Base-by-base conservation (phyloP, 164 flowering plant genomes). In the Aristolochia fimbriata region DNA sequence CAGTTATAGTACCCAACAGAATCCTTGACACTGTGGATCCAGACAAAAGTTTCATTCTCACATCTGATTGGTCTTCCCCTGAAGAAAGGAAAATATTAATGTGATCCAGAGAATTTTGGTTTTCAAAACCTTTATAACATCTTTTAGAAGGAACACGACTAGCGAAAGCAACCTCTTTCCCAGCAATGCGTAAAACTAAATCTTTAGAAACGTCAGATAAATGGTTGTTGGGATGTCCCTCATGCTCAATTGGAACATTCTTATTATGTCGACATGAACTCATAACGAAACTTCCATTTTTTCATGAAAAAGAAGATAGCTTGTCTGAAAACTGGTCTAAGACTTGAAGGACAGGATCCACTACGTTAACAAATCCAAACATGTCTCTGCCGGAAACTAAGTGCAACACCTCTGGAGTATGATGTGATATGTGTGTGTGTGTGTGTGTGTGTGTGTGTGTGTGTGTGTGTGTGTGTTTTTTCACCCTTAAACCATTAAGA, bases 301-400 rank as follows among this genome's bases (percentile, higher is more conserved):
- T 60, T 24, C 37, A 22, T 17, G 66, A 55, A 51, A 68, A 68
- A 58, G 76, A 71, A 65, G 66, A 62, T 66, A 82, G 65, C 41
- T 75, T 77, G 48, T 68, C 73, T 63, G 57, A 67, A 65, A 46
- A 64, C 19, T 71, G 24, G 59, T 62, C 68, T 31, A 88, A 74
- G 58, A 88, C 65, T 62, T 77, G 71, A 49, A 71, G 83, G 70
- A 62, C 57, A 58, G 71, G 73, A 47, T 78, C 62, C 9, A 55
- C 84, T 43, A 92, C 6, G 60, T 79, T 66, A 61, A 92, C 83
- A 78, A 81, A 78, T 27, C 98, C 98, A 76, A 88, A 87, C 67
- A 88, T 81, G 73, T 87, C 81, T 22, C 95, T 88, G 37, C 96
- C 98, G 3, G 92, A 88, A 69, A 92, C 98, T 75, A 92, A 78